Evolutionary conservation across 2,329 filamentous ascomycete genomes (phyloP).

Genomic region (Aspergillus fijiensis): DNA sequence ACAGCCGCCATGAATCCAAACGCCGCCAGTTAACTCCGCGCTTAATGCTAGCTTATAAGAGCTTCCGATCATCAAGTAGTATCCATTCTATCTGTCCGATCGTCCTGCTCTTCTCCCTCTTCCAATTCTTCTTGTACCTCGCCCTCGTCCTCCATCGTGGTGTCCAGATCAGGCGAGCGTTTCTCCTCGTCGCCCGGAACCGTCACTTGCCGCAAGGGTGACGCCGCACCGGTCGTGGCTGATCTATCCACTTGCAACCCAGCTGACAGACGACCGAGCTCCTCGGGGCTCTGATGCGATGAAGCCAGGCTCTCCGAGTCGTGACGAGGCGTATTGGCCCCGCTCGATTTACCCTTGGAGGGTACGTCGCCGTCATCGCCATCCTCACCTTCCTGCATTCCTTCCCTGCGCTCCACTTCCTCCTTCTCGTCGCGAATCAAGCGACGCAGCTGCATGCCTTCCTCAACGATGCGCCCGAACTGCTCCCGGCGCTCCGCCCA

Average conservation of each 20-base stretch:
- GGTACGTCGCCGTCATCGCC: constrained; percentile 54
- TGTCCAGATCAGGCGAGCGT: constrained; percentile 48
- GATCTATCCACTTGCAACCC: constrained; percentile 35
- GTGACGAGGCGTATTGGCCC: constrained; percentile 50
- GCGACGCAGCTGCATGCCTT: constrained; percentile 80
- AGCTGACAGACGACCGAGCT: constrained; percentile 26
- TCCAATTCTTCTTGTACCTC: constrained; percentile 49
- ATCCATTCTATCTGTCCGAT: constrained; percentile 65
- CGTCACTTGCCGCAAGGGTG: constrained; percentile 40
- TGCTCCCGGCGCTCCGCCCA: constrained; percentile 84
- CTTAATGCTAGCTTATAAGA: constrained; percentile 23
- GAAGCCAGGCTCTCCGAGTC: constrained; percentile 48
- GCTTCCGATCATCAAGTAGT: constrained; percentile 42
- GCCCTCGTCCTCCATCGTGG: constrained; percentile 58
- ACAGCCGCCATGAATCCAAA: constrained; percentile 17
- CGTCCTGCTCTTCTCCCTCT: constrained; percentile 50
- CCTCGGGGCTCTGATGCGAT: constrained; percentile 35
- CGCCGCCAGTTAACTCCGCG: constrained; percentile 31
- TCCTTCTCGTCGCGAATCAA: constrained; percentile 94
- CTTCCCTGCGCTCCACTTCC: constrained; percentile 83
- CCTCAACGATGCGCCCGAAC: constrained; percentile 84
- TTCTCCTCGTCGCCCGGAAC: constrained; percentile 40
- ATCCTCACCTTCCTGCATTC: constrained; percentile 67
- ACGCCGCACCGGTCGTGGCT: constrained; percentile 32
- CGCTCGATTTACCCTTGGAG: constrained; percentile 50